Percentiles rank a stretch among this genome's conserved stretches.
Conservation (phyloP, 352 stramenopile genomes). For the Pythium aquatile region DNA sequence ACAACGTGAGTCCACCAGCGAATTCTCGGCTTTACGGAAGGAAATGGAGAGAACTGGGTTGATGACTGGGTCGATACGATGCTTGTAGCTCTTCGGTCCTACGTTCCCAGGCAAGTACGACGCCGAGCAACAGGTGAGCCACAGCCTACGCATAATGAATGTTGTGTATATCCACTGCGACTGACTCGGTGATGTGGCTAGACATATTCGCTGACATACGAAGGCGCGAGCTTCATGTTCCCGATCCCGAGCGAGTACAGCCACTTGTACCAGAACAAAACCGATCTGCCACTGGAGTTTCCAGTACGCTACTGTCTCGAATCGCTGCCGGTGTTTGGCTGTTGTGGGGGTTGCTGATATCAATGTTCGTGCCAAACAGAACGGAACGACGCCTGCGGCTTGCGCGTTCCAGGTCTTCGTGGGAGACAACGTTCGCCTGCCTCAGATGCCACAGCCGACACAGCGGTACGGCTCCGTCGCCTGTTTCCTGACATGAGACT, state of each 20-base stretch:
- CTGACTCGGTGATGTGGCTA: constrained; percentile 16
- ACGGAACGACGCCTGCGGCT: constrained; percentile 68
- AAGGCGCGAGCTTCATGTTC: constrained; percentile 72
- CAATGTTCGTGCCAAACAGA: constrained; percentile 34
- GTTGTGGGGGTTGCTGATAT: background rate
- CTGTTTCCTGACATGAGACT: background rate
- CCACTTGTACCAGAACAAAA: constrained; percentile 74
- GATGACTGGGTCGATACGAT: background rate
- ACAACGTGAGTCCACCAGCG: constrained; percentile 53
- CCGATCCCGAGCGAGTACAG: constrained; percentile 73
- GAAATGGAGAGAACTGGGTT: background rate
- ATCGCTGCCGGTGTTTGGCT: background rate
- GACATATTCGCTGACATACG: constrained; percentile 75
- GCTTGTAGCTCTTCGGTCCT: constrained; percentile 67
- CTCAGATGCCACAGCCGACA: constrained; percentile 35
- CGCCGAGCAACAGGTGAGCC: constrained; percentile 46
- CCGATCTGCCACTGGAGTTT: constrained; percentile 78
- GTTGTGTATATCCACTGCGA: background rate
- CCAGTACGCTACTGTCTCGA: constrained; percentile 37
- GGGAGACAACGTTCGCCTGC: constrained; percentile 43
- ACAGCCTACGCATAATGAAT: background rate
- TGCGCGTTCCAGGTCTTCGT: constrained; percentile 70
- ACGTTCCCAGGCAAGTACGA: constrained; percentile 83
- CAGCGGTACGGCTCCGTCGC: constrained; percentile 38
- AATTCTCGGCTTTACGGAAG: background rate